Conservation (phyloP, 164 flowering plant genomes). For the Stephania yunnanensis region DNA sequence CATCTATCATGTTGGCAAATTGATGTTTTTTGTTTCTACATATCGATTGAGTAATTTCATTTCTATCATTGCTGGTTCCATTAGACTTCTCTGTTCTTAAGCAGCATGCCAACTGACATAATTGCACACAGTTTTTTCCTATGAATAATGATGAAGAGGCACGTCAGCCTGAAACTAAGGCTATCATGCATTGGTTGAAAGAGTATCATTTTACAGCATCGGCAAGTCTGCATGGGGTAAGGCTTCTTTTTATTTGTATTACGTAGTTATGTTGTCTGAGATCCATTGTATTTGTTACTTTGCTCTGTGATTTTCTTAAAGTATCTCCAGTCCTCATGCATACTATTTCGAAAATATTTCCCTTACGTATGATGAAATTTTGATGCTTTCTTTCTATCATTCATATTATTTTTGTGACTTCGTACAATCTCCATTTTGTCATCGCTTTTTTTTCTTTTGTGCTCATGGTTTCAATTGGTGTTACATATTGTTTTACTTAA, state of each 20-base stretch:
- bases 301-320: background rate
- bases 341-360: too few species aligned
- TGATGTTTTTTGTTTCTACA: constrained; percentile 1
- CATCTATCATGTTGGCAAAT: constrained; percentile 5
- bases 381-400: background rate
- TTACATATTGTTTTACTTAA: background rate
- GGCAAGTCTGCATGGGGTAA: constrained; percentile 97
- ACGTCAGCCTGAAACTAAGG: constrained; percentile 93
- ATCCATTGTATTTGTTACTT: background rate
- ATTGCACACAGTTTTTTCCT: constrained; percentile 54
- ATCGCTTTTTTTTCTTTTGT: background rate
- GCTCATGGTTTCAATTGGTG: background rate
- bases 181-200: constrained; percentile 81
- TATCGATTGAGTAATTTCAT: background rate
- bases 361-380: background rate
- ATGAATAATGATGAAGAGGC: constrained; percentile 47
- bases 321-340: background rate
- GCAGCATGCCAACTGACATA: constrained; percentile 18
- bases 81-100: constrained; percentile 3
- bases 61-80: background rate
- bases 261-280: background rate
- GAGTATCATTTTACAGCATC: constrained; percentile 75
- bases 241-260: constrained; percentile 10
- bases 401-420: background rate
- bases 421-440: background rate